These are phyloP conservation scores for Puccinia hordei DNA, from an alignment of 1,284 basidiomycete species.

Conservation along the genomic window DNA sequence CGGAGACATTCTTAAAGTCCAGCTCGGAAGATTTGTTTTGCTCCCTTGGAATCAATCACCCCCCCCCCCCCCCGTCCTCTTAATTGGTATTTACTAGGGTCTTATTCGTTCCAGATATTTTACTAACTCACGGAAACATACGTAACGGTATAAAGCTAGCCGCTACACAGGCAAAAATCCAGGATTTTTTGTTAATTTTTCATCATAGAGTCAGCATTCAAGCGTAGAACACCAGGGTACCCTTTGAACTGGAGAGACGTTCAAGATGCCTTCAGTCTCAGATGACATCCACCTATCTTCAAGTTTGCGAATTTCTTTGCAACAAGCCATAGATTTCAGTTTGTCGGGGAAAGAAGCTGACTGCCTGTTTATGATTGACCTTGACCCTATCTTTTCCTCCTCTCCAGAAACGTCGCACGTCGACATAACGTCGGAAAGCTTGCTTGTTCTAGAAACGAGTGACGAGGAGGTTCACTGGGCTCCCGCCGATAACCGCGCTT, in stretches of 20 bases:
- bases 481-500: background rate
- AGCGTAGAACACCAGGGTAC: background rate
- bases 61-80: too few relatives aligned
- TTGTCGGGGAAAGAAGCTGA: background rate
- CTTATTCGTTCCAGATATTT: too few relatives aligned
- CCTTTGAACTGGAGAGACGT: background rate
- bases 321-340: background rate
- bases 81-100: too few relatives aligned
- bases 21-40: too few relatives aligned
- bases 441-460: background rate
- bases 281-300: constrained; percentile 3
- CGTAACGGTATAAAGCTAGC: too few relatives aligned
- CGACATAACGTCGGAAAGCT: constrained; percentile 2
- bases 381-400: background rate
- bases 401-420: background rate
- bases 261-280: constrained; percentile 17
- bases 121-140: too few relatives aligned
- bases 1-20: too few relatives aligned
- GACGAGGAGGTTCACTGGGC: constrained; percentile 13
- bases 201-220: background rate
- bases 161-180: too few relatives aligned
- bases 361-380: background rate
- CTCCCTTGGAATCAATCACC: too few relatives aligned
- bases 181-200: too few relatives aligned
- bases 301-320: background rate